Evolutionary conservation across 2,329 filamentous ascomycete species (phyloP).

Genomic region (Trichoderma sp.): DNA sequence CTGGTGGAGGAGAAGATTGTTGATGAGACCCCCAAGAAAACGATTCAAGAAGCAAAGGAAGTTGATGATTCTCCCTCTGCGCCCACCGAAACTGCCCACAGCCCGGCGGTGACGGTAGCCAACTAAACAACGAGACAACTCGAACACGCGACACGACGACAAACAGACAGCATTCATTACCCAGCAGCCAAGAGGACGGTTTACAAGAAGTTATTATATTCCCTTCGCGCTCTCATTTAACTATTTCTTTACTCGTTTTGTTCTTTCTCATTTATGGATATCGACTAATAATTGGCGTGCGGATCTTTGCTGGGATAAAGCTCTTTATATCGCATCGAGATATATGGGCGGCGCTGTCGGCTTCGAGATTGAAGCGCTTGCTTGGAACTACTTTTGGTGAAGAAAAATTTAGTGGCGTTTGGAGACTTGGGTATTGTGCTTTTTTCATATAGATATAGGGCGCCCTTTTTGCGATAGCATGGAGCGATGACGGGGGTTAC

Average conservation of each 20-base stretch:
- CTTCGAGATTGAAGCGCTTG: slow-evolving; percentile 11
- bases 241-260: background rate
- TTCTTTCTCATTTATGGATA: background rate
- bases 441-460: background rate
- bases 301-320: slow-evolving; percentile 19
- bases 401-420: slow-evolving; percentile 17
- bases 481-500: background rate
- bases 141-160: slow-evolving; percentile 20
- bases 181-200: slow-evolving; percentile 5
- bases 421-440: background rate
- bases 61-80: slow-evolving; percentile 4
- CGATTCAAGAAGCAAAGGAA: slow-evolving; percentile 23
- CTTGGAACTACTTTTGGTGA: slow-evolving; percentile 5
- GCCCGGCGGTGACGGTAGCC: background rate
- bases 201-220: slow-evolving; percentile 3
- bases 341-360: slow-evolving; percentile 13
- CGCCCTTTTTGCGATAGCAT: background rate
- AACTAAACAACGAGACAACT: slow-evolving; percentile 12
- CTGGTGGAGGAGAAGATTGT: slow-evolving; percentile 31
- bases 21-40: slow-evolving; percentile 34
- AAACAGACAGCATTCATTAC: slow-evolving; percentile 18
- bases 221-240: background rate
- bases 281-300: slow-evolving; percentile 16
- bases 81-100: background rate
- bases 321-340: slow-evolving; percentile 11